These are phyloP conservation scores for Starmerella sp. DNA, from an alignment of 805 yeast genomes.

Conservation along the genomic window DNA sequence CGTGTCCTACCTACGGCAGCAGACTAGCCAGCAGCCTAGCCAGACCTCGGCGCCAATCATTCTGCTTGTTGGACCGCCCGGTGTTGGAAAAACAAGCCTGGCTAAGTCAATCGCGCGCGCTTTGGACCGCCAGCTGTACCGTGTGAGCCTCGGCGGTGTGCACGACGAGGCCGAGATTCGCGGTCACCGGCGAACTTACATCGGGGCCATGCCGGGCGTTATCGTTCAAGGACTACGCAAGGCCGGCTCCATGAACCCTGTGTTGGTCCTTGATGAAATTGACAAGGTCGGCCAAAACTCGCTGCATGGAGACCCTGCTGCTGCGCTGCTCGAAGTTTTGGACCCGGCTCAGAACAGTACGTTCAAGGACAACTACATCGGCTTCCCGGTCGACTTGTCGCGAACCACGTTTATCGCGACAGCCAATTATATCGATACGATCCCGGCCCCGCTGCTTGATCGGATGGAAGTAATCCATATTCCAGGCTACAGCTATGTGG, in stretches of 20 bases:
- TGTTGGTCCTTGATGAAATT: constrained; percentile 71
- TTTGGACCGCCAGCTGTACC: constrained; percentile 60
- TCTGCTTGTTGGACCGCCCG: constrained; percentile 83
- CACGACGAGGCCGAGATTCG: constrained; percentile 82
- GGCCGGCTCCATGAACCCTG: constrained; percentile 69
- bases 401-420: constrained; percentile 76
- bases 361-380: constrained; percentile 73
- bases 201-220: constrained; percentile 86
- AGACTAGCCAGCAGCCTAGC: constrained; percentile 6
- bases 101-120: constrained; percentile 73
- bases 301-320: constrained; percentile 76
- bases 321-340: constrained; percentile 74
- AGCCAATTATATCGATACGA: constrained; percentile 61
- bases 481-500: constrained; percentile 68
- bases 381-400: constrained; percentile 75
- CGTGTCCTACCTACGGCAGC: constrained; percentile 48
- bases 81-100: constrained; percentile 82
- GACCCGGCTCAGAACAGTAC: constrained; percentile 80
- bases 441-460: constrained; percentile 69
- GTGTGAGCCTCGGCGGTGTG: constrained; percentile 77
- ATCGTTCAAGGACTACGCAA: constrained; percentile 66
- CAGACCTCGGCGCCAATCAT: constrained; percentile 48
- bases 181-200: constrained; percentile 84
- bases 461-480: constrained; percentile 73
- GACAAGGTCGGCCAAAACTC: constrained; percentile 59